A percentile compares a stretch with the other conserved stretches of the same genome.
Evolutionary conservation across 148 eudicot genomes (phyloP).

Genomic region (Rhododendron vialii): DNA sequence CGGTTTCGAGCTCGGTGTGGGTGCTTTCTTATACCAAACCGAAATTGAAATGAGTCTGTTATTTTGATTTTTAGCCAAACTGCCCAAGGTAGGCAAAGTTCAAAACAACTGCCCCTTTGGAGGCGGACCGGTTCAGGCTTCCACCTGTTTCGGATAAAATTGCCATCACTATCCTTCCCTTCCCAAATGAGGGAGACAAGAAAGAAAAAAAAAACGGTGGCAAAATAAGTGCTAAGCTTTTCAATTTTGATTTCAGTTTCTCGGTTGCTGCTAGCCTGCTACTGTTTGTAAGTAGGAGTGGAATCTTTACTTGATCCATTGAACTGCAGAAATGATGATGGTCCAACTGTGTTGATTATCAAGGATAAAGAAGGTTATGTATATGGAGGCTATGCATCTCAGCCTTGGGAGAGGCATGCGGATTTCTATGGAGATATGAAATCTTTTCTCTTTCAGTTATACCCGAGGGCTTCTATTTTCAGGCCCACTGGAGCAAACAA

Average conservation of each 20-base stretch:
- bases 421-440: slow-evolving; percentile 94
- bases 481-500: slow-evolving; percentile 87
- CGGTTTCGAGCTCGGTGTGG: not conserved
- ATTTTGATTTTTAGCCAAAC: not conserved
- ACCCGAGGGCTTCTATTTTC: slow-evolving; percentile 67
- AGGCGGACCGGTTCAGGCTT: not conserved
- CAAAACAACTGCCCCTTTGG: not conserved
- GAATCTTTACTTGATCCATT: slow-evolving; percentile 15
- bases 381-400: slow-evolving; percentile 95
- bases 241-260: slow-evolving; percentile 7
- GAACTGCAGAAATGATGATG: slow-evolving; percentile 59
- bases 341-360: slow-evolving; percentile 73
- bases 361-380: slow-evolving; percentile 83
- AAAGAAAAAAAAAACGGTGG: not conserved
- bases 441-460: slow-evolving; percentile 78
- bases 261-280: slow-evolving; percentile 1
- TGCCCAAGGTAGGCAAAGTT: not conserved
- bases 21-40: not conserved
- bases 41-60: not conserved
- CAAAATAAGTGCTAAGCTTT: not conserved
- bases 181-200: not conserved
- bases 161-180: not conserved
- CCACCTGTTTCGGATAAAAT: not conserved
- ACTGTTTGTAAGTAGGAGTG: slow-evolving; percentile 8
- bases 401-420: slow-evolving; percentile 85